Percentiles rank a stretch among this genome's conserved stretches.
phyloP scores from a whole-genome alignment of 2,329 filamentous ascomycete genomes.

The Davidsoniella neocaledoniae region DNA sequence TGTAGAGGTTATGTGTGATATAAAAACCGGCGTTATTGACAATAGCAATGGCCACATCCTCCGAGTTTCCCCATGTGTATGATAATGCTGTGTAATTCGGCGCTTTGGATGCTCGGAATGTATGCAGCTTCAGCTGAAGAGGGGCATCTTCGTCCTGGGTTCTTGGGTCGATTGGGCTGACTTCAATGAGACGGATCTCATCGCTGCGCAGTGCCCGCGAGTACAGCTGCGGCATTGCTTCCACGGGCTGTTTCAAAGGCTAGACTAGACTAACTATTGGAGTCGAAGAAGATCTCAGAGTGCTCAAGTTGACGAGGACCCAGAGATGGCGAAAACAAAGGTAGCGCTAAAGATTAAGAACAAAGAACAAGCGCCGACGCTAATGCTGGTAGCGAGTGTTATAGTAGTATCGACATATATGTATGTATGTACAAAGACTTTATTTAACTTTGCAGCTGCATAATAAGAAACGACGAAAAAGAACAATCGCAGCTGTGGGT shows the following conservation, averaged over 20 bases:
- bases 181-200: conserved; percentile 13
- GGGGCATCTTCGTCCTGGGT: conserved; percentile 4
- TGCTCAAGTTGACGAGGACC: background rate
- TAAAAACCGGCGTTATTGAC: conserved; percentile 14
- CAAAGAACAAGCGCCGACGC: background rate
- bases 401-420: too few relatives aligned
- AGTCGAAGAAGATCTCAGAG: background rate
- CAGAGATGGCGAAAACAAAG: background rate
- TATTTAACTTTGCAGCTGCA: too few relatives aligned
- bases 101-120: conserved; percentile 8
- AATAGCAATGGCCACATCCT: conserved; percentile 13
- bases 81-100: conserved; percentile 17
- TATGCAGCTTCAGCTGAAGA: conserved; percentile 7
- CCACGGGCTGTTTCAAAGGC: too few relatives aligned
- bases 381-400: too few relatives aligned
- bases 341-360: background rate
- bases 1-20: conserved; percentile 18
- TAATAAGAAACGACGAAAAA: too few relatives aligned
- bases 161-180: conserved; percentile 1
- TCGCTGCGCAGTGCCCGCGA: conserved; percentile 5
- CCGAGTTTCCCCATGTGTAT: conserved; percentile 17
- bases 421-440: too few relatives aligned
- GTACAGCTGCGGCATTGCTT: conserved; percentile 5
- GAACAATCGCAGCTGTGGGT: too few relatives aligned
- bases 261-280: too few relatives aligned